Evolutionary conservation across 2,329 filamentous ascomycete genomes (phyloP), one percentile per base, ranked within the genome.

Genomic region (Aspergillus pseudoterreus): DNA sequence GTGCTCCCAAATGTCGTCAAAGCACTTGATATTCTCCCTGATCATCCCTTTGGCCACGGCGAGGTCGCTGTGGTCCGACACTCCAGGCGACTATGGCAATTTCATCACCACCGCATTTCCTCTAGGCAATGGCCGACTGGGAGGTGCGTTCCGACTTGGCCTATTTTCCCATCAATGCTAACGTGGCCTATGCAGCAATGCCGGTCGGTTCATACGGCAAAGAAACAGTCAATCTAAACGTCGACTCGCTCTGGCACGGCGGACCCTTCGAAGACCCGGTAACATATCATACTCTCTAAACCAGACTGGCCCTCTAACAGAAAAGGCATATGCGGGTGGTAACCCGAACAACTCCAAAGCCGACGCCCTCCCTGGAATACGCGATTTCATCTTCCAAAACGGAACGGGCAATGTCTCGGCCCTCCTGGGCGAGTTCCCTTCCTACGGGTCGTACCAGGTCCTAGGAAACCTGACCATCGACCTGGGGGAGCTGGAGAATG

Each of bases 231-330:
- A 61, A 60, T 42, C 36, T 64, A 11, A 65, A 65, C 24, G 46
- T 63, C 39, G 63, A 66, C 47, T 60, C 56, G 11, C 53, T 66
- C 10, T 66, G 63, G 63, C 53, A 51, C 6, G 63, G 63, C 6
- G 63, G 63, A 1, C 62, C 61, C 1, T 63, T 64, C 43, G 58
- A 63, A 38, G 52, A 45, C n/a, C 11, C 36, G 19, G 56, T 57
- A 33, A 30, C 27, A 30, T 4, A 30, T 11, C 27, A 11, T 30
- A 30, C 10, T 10, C 27, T 5, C 8, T 10, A 11, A 11, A 30
- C 2, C 27, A 30, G 27, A 11, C 9, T 4, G 9, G 11, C 10
- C 8, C 10, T 10, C 27, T 30, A 30, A 45, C 17, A 22, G 8
- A 11, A 8, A 32, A 54, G 52, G 44, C 43, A 4, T 63, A 63